Conservation (phyloP, 2,329 filamentous ascomycete genomes). For the Cryoendolithus antarcticus region DNA sequence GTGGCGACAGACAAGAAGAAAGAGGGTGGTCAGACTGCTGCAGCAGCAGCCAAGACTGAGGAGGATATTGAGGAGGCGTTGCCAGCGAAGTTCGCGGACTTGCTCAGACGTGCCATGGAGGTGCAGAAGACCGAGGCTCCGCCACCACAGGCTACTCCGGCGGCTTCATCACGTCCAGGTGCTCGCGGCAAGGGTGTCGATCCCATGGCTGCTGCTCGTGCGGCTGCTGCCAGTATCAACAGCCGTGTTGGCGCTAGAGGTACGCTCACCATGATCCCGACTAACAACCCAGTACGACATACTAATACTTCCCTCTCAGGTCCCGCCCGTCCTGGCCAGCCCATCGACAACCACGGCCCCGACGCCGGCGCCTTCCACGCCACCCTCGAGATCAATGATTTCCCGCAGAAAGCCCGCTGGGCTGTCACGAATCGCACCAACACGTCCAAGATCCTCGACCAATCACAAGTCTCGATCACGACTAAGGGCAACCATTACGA, state of each 20-base stretch:
- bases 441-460: conserved; percentile 92
- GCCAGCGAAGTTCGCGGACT: conserved; percentile 10
- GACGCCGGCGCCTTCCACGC: conserved; percentile 95
- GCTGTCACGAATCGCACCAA: conserved; percentile 97
- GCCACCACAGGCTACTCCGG: conserved; percentile 36
- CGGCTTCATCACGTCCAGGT: conserved; percentile 25
- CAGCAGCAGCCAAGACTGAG: conserved; percentile 1
- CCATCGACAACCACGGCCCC: conserved; percentile 96
- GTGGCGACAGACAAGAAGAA: conserved; percentile 48
- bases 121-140: conserved; percentile 55
- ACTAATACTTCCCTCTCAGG: conserved; percentile 8
- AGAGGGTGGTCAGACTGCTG: conserved; percentile 6
- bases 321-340: conserved; percentile 79
- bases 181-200: conserved; percentile 11
- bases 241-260: conserved; percentile 79
- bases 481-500: conserved; percentile 91
- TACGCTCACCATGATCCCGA: conserved; percentile 4
- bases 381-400: conserved; percentile 97
- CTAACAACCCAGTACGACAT: background rate
- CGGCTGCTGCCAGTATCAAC: conserved; percentile 86
- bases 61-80: conserved; percentile 1
- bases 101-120: conserved; percentile 55
- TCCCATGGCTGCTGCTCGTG: conserved; percentile 46
- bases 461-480: conserved; percentile 89
- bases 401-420: conserved; percentile 96